Evolutionary conservation across 169 alveolate genomes (phyloP).

Genomic region (Plasmodium reichenowi): DNA sequence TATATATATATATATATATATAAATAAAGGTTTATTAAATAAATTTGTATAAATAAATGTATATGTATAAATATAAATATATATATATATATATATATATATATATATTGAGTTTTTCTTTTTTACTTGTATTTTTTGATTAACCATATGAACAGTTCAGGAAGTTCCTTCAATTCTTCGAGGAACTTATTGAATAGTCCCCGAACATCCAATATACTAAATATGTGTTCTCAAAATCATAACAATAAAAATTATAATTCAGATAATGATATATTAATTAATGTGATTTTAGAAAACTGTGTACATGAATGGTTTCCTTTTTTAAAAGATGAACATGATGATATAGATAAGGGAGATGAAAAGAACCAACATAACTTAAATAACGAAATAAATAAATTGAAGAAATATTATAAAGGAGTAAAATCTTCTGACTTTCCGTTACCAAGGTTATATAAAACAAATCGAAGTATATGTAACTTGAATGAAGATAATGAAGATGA

Average conservation of each 20-base stretch:
- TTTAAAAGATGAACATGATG: constrained; percentile 42
- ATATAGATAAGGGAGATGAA: neutral
- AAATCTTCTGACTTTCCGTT: constrained; percentile 60
- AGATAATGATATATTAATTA: constrained; percentile 40
- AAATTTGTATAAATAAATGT: neutral
- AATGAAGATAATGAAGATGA: constrained; percentile 69
- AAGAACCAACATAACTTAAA: neutral
- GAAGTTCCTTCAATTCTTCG: constrained; percentile 9
- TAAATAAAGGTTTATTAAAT: neutral
- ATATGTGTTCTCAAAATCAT: constrained; percentile 22
- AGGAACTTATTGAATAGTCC: constrained; percentile 15
- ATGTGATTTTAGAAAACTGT: constrained; percentile 42
- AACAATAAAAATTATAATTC: constrained; percentile 7
- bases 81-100: neutral
- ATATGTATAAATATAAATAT: neutral
- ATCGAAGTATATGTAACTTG: constrained; percentile 37
- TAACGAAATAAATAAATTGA: constrained; percentile 22
- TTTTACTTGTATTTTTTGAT: neutral
- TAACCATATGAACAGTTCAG: constrained; percentile 30
- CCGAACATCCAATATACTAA: constrained; percentile 9
- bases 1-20: too few species aligned
- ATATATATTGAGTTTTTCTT: neutral
- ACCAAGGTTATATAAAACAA: constrained; percentile 44
- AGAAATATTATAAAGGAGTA: constrained; percentile 58
- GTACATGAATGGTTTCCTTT: constrained; percentile 74